Conservation (phyloP, 2,329 filamentous ascomycete genomes). For the Cordyceps cicadae region DNA sequence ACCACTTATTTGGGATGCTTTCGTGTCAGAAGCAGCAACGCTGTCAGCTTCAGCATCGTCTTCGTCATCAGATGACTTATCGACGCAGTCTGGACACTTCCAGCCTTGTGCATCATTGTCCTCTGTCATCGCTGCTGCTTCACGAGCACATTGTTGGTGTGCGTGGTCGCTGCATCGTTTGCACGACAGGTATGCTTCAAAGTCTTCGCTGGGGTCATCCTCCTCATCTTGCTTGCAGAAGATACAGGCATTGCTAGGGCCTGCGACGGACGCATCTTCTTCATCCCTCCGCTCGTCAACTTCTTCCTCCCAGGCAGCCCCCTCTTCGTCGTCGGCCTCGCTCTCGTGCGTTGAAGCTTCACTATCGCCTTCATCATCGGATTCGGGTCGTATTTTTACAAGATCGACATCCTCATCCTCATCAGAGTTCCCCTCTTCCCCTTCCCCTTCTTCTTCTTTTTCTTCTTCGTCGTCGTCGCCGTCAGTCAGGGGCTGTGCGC, state of each 20-base stretch:
- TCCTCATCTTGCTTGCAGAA: conserved; percentile 81
- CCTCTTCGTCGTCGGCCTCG: conserved; percentile 30
- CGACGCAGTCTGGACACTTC: conserved; percentile 44
- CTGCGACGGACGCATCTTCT: conserved; percentile 32
- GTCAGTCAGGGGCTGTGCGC: not conserved
- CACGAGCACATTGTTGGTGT: conserved; percentile 9
- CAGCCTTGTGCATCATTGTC: conserved; percentile 30
- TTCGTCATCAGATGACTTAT: conserved; percentile 21
- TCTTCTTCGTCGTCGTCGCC: conserved; percentile 21
- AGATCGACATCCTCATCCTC: conserved; percentile 44
- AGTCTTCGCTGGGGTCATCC: conserved; percentile 72
- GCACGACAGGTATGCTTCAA: conserved; percentile 71
- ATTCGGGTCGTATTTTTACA: conserved; percentile 49
- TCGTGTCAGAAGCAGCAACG: not conserved
- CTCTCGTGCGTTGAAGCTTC: conserved; percentile 30
- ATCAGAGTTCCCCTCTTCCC: conserved; percentile 29
- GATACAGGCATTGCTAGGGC: conserved; percentile 46
- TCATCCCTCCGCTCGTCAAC: conserved; percentile 49
- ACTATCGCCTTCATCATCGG: conserved; percentile 30
- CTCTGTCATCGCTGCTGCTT: conserved; percentile 5
- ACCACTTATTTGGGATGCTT: conserved; percentile 43
- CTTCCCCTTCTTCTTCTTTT: conserved; percentile 19
- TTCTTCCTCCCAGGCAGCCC: conserved; percentile 43
- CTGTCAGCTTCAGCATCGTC: conserved; percentile 24
- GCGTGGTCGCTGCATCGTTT: conserved; percentile 68